A percentile compares a stretch with the other conserved stretches of the same genome.
These are phyloP conservation scores for Emergomyces africanus DNA, from an alignment of 2,329 filamentous ascomycete species.

Conservation along the genomic window DNA sequence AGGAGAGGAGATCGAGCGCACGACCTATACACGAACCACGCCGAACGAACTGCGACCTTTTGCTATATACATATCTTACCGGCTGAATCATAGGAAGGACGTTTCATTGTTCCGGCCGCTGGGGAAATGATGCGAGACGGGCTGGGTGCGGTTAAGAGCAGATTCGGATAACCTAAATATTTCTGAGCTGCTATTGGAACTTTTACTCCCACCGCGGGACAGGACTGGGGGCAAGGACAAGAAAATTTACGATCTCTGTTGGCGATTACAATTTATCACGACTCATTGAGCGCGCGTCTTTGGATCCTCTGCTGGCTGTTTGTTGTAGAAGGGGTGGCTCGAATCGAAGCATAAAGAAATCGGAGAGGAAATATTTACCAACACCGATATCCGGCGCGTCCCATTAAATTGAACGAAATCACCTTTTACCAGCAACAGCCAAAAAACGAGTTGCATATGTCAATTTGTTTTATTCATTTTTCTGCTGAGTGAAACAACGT, in stretches of 20 bases:
- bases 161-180: not conserved
- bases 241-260: not conserved
- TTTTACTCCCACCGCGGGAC: not conserved
- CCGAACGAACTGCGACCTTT: not conserved
- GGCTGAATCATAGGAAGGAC: not conserved
- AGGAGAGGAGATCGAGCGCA: not conserved
- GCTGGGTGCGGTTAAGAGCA: not conserved
- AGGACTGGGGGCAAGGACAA: not conserved
- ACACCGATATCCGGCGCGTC: not conserved
- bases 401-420: not conserved
- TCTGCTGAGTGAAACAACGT: not conserved
- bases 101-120: not conserved
- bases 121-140: not conserved
- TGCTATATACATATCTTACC: not conserved
- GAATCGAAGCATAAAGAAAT: not conserved
- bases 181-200: not conserved
- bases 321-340: not conserved
- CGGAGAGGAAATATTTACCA: not conserved
- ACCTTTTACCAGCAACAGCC: no score
- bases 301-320: not conserved
- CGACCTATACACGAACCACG: not conserved
- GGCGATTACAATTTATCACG: not conserved
- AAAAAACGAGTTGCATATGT: not conserved
- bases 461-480: not conserved
- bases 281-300: not conserved